Evolutionary conservation across 1,284 basidiomycete species (phyloP), one percentile per base, ranked within the genome.

Genomic region (Gastroboletus turbinatus): DNA sequence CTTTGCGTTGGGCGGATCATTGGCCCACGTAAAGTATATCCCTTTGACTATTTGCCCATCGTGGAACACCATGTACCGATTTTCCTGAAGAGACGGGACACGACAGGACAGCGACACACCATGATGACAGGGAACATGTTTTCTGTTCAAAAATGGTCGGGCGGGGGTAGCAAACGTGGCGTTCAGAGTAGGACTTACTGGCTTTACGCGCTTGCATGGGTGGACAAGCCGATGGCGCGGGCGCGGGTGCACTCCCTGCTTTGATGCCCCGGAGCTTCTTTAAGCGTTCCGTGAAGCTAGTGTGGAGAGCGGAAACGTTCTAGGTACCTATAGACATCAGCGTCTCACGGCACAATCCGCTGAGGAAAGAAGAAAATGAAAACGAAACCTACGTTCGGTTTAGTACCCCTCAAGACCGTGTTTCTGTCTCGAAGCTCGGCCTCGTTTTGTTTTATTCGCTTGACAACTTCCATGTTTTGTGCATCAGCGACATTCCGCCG

Each of bases 41-140:
- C n/a, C n/a, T n/a, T n/a, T n/a, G n/a, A n/a, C n/a, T n/a, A n/a
- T n/a, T n/a, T n/a, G n/a, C n/a, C n/a, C n/a, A n/a, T n/a, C n/a
- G n/a, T n/a, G n/a, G n/a, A n/a, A n/a, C n/a, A n/a, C n/a, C n/a
- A n/a, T n/a, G n/a, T n/a, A n/a, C n/a, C n/a, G n/a, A n/a, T n/a
- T n/a, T n/a, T n/a, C n/a, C n/a, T n/a, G n/a, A n/a, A n/a, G n/a
- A n/a, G n/a, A n/a, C n/a, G n/a, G n/a, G n/a, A n/a, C n/a, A n/a
- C n/a, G n/a, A n/a, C n/a, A n/a, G n/a, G n/a, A n/a, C n/a, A n/a
- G n/a, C n/a, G n/a, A n/a, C n/a, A n/a, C n/a, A n/a, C n/a, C 74
- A 98, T 89, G 70, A 98, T 96, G 67, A 99, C 98, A 0, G 96
- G 95, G 72, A 90, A 87, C 67, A 82, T 83, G 63, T 84, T 84